A percentile compares a stretch with the other conserved stretches of the same genome.
Evolutionary conservation across 768 basidiomycete species (phyloP).

Genomic region (Mycena chlorophos): DNA sequence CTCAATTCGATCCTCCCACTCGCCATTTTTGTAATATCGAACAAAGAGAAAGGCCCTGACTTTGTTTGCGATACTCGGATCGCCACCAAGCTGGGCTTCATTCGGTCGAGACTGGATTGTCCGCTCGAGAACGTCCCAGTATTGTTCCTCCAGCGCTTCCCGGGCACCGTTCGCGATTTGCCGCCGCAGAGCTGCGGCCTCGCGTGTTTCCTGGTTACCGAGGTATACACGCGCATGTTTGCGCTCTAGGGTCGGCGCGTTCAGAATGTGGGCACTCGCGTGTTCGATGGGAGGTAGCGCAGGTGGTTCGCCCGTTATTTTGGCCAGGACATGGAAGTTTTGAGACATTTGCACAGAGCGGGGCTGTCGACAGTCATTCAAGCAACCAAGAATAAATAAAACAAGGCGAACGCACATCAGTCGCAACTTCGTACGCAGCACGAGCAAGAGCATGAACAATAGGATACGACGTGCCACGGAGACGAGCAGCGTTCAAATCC

Average conservation of each 20-base stretch:
- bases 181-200: conserved; percentile 61
- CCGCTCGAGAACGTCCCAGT: conserved; percentile 79
- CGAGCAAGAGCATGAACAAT: conserved; percentile 72
- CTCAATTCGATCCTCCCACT: conserved; percentile 90
- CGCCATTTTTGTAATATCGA: conserved; percentile 73
- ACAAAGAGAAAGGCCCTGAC: conserved; percentile 86
- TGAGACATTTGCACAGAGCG: conserved; percentile 62
- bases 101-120: conserved; percentile 78
- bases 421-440: conserved; percentile 58
- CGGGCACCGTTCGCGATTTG: conserved; percentile 79
- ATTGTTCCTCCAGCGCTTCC: conserved; percentile 86
- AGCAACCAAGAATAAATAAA: neutral
- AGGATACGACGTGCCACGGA: conserved; percentile 72
- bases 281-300: conserved; percentile 75
- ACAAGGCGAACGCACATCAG: conserved; percentile 48
- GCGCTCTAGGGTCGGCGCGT: conserved; percentile 76
- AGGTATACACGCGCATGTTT: conserved; percentile 82
- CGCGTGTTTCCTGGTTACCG: conserved; percentile 62
- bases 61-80: conserved; percentile 87
- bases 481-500: conserved; percentile 73
- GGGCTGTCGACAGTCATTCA: conserved; percentile 33
- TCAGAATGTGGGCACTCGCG: conserved; percentile 79
- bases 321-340: conserved; percentile 71
- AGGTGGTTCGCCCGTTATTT: conserved; percentile 77
- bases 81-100: conserved; percentile 87